Percentiles rank a stretch among this genome's conserved stretches.
Conservation (phyloP, 495 filamentous ascomycete genomes). For the Aspergillus olivimuriae region DNA sequence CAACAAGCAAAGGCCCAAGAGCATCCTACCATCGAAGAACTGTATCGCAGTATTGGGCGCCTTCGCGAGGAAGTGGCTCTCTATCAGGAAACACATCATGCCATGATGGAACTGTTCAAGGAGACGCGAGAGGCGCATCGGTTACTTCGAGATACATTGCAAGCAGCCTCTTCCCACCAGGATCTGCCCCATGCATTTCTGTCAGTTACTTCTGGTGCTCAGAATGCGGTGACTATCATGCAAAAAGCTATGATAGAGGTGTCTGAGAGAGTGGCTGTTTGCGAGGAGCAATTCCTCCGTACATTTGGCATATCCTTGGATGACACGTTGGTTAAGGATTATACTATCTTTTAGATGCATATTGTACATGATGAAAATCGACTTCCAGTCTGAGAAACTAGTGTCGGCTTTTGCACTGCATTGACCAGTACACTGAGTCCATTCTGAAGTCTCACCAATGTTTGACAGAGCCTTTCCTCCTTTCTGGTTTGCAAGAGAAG, state of each 20-base stretch:
- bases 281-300: background rate
- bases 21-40: constrained; percentile 3
- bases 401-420: too few species aligned
- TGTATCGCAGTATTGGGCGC: constrained; percentile 6
- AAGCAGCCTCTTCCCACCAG: background rate
- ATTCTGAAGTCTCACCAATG: too few species aligned
- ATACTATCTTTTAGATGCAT: constrained; percentile 1
- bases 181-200: background rate
- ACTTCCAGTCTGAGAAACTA: too few species aligned
- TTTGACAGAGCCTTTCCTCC: too few species aligned
- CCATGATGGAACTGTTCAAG: constrained; percentile 6
- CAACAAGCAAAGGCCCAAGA: constrained; percentile 2
- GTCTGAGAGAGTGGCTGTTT: background rate
- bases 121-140: constrained; percentile 8
- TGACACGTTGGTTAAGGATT: constrained; percentile 3
- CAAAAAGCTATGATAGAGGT: background rate
- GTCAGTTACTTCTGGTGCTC: background rate
- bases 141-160: constrained; percentile 6
- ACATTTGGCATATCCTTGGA: constrained; percentile 2
- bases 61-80: constrained; percentile 9
- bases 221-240: background rate
- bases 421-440: too few species aligned
- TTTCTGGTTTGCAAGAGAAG: too few species aligned
- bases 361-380: too few species aligned
- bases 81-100: constrained; percentile 7